Evolutionary conservation across 2,329 filamentous ascomycete species (phyloP).

Genomic region (Aspergillus brasiliensis): DNA sequence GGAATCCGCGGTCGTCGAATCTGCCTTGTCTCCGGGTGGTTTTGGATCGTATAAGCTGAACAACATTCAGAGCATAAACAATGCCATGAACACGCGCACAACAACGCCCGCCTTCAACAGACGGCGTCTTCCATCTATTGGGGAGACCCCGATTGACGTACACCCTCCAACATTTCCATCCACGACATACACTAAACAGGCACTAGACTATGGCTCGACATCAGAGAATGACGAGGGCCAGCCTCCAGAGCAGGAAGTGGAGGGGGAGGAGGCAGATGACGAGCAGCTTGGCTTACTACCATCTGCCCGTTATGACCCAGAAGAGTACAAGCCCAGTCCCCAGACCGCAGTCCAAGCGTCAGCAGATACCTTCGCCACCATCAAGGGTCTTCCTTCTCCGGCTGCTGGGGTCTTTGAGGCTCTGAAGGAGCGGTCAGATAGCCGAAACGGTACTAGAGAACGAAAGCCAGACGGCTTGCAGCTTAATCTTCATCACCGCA

Average conservation of each 20-base stretch:
- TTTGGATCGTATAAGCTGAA: conserved; percentile 58
- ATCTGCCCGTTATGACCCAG: conserved; percentile 49
- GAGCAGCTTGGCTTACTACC: conserved; percentile 39
- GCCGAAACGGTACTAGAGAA: conserved; percentile 65
- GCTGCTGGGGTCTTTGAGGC: conserved; percentile 64
- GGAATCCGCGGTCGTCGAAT: conserved; percentile 66
- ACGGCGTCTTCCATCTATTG: conserved; percentile 74
- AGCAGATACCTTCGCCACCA: conserved; percentile 60
- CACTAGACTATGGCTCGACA: conserved; percentile 52
- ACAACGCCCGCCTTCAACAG: conserved; percentile 63
- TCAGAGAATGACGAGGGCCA: conserved; percentile 44
- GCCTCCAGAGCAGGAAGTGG: conserved; percentile 32
- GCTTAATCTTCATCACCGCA: conserved; percentile 59
- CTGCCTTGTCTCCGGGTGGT: conserved; percentile 67
- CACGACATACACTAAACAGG: conserved; percentile 43
- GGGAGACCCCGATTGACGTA: conserved; percentile 63
- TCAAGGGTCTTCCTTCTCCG: conserved; percentile 67
- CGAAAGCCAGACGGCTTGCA: conserved; percentile 77
- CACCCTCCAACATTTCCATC: conserved; percentile 46
- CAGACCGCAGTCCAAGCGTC: conserved; percentile 69
- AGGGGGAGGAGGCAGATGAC: conserved; percentile 13
- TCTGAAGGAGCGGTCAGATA: conserved; percentile 61
- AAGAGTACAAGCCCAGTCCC: conserved; percentile 49
- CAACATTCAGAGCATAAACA: conserved; percentile 69
- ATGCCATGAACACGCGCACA: conserved; percentile 67